Conservation (phyloP, 2,329 filamentous ascomycete genomes). For the Aciculosporium take region DNA sequence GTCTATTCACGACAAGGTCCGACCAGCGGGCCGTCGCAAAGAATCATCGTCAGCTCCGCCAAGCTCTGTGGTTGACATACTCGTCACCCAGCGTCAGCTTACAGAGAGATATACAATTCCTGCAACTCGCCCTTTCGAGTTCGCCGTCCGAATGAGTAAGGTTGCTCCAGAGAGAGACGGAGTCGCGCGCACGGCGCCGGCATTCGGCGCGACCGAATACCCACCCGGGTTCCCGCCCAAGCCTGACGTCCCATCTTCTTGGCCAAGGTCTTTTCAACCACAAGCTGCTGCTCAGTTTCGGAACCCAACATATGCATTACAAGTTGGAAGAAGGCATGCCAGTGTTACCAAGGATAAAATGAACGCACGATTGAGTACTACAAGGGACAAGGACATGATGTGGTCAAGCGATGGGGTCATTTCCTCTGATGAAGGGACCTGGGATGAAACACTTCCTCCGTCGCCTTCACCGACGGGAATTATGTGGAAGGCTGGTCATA, state of each 20-base stretch:
- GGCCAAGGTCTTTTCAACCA: background rate
- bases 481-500: constrained; percentile 15
- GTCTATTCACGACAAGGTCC: constrained; percentile 14
- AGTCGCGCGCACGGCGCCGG: background rate
- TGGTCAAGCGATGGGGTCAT: constrained; percentile 33
- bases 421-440: constrained; percentile 27
- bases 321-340: constrained; percentile 20
- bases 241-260: background rate
- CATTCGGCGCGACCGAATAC: background rate
- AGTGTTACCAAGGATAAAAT: constrained; percentile 31
- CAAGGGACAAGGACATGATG: constrained; percentile 26
- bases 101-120: background rate
- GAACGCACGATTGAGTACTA: constrained; percentile 29
- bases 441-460: constrained; percentile 14
- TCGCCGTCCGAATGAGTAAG: background rate
- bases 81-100: constrained; percentile 4
- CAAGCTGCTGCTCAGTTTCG: background rate
- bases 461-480: constrained; percentile 20
- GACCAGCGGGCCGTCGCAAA: constrained; percentile 16
- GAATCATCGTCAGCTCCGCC: constrained; percentile 6
- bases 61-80: background rate
- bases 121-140: background rate
- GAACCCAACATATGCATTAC: background rate
- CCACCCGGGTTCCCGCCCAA: no score
- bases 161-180: background rate